Percentiles rank a stretch among this genome's conserved stretches.
Conservation (phyloP, 768 basidiomycete genomes). For the Serendipita indica region DNA sequence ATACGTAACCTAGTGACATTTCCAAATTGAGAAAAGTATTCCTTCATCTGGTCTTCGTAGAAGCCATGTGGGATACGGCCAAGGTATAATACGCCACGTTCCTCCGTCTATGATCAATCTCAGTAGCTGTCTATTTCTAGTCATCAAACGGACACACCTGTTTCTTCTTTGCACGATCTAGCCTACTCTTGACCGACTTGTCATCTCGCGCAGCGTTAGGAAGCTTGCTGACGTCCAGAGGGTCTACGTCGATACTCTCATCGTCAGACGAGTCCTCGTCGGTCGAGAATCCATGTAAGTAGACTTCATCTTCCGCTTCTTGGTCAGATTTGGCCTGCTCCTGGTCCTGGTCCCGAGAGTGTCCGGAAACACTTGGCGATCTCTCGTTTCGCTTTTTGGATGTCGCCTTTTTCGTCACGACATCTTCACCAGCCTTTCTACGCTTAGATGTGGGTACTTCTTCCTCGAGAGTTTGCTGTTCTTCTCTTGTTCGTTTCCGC, state of each 20-base stretch:
- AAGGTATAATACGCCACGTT: slow-evolving; percentile 76
- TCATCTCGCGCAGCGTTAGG: slow-evolving; percentile 87
- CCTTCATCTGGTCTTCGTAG: slow-evolving; percentile 85
- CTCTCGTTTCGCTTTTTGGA: too few relatives aligned
- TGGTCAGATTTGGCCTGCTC: slow-evolving; percentile 16
- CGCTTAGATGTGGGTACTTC: too few relatives aligned
- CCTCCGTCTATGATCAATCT: slow-evolving; percentile 30
- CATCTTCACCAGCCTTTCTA: too few relatives aligned
- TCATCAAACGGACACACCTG: slow-evolving; percentile 35
- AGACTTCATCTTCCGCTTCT: slow-evolving; percentile 18
- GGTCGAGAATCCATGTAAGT: slow-evolving; percentile 59
- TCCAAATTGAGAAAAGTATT: slow-evolving; percentile 93
- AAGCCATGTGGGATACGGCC: slow-evolving; percentile 93
- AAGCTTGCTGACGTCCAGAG: slow-evolving; percentile 53
- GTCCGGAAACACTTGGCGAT: too few relatives aligned
- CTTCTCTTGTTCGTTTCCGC: background rate
- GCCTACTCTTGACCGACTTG: slow-evolving; percentile 45
- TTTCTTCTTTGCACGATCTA: slow-evolving; percentile 41
- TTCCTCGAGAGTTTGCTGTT: background rate
- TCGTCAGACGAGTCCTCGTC: slow-evolving; percentile 68
- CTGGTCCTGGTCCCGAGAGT: slow-evolving; percentile 10
- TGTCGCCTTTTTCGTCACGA: too few relatives aligned
- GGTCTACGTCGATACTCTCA: slow-evolving; percentile 40
- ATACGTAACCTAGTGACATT: slow-evolving; percentile 73
- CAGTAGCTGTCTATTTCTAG: background rate